Evolutionary conservation across 2,329 filamentous ascomycete genomes (phyloP), one percentile per base, ranked within the genome.

Genomic region (Stagonosporopsis tanaceti): DNA sequence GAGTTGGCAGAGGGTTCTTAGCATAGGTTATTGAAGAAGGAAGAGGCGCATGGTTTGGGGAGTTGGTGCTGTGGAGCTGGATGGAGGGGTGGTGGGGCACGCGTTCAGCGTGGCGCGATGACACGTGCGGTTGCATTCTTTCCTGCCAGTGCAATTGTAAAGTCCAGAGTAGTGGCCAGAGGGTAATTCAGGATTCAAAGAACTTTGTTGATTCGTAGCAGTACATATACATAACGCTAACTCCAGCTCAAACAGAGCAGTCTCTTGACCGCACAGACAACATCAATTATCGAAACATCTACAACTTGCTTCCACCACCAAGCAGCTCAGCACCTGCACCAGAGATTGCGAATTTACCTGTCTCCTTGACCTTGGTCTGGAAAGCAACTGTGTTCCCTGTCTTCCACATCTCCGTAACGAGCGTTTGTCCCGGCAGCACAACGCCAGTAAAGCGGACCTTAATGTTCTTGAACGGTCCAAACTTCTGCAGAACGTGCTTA

Each of bases 401-500:
- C 81, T 90, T 93, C 93, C 93, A 97, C 92, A 96, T 96, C 84
- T 97, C 92, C 6, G 92, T 96, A 65, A 90, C 84, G 56, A 97
- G 84, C 24, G 92, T 96, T 85, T 97, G 89, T 9, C 93, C 93
- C 0, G 92, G 93, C 50, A 94, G 77, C 5, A 97, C 93, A 9
- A 91, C 89, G 52, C 93, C 92, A 1, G 91, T 92, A 77, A 97
- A 97, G 65, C 93, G 84, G 17, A 96, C 93, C 84, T 97, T 97
- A 80, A 97, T 88, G 80, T 93, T 97, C 85, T 91, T 93, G 80
- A 90, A 92, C 35, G 85, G 79, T 4, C 95, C 95, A 71, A 88
- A 98, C 63, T 84, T 89, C 79, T 92, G 86, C 76, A 93, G 90
- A 37, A 99, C 87, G 59, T 94, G 93, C 84, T 97, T 97, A 64